These are phyloP conservation scores for Diaporthe vaccinii DNA, from an alignment of 2,329 filamentous ascomycete genomes.

Conservation along the genomic window DNA sequence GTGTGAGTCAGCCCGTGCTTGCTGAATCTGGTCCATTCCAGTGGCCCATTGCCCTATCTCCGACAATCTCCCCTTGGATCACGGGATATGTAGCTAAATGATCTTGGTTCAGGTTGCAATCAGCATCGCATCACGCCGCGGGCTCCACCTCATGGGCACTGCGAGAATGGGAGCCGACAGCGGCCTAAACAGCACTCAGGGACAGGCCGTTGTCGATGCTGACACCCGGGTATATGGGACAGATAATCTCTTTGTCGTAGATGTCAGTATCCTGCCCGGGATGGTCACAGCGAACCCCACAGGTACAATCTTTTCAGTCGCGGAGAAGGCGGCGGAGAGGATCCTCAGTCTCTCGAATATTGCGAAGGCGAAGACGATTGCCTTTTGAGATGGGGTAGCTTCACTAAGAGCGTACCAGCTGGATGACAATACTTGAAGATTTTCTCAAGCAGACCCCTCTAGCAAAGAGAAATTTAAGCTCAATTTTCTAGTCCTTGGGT, in stretches of 20 bases:
- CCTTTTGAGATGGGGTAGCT: not conserved
- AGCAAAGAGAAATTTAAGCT: not conserved
- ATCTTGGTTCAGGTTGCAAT: not conserved
- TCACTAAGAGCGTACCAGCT: not conserved
- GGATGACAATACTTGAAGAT: not conserved
- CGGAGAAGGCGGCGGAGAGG: slow-evolving; percentile 52
- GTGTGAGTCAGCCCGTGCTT: not conserved
- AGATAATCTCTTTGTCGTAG: slow-evolving; percentile 72
- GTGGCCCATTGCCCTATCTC: not conserved
- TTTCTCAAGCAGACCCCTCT: not conserved
- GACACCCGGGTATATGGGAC: slow-evolving; percentile 71
- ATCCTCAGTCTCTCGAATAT: slow-evolving; percentile 24
- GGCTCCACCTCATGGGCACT: slow-evolving; percentile 54
- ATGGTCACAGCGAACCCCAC: slow-evolving; percentile 74
- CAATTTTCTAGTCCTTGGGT: slow-evolving; percentile 42
- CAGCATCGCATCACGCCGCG: slow-evolving; percentile 7
- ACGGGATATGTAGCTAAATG: not conserved
- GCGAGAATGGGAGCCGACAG: slow-evolving; percentile 68
- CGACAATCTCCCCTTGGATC: not conserved
- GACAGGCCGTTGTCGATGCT: slow-evolving; percentile 67
- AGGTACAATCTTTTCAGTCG: slow-evolving; percentile 54
- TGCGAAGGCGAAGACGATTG: not conserved
- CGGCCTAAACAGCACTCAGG: slow-evolving; percentile 55
- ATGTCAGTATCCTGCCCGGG: slow-evolving; percentile 74
- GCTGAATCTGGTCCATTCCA: no score